Evolutionary conservation across 371 early-diverging fungal genomes (phyloP), one percentile per base, ranked within the genome.

Genomic region (Haplosporangium sp.): DNA sequence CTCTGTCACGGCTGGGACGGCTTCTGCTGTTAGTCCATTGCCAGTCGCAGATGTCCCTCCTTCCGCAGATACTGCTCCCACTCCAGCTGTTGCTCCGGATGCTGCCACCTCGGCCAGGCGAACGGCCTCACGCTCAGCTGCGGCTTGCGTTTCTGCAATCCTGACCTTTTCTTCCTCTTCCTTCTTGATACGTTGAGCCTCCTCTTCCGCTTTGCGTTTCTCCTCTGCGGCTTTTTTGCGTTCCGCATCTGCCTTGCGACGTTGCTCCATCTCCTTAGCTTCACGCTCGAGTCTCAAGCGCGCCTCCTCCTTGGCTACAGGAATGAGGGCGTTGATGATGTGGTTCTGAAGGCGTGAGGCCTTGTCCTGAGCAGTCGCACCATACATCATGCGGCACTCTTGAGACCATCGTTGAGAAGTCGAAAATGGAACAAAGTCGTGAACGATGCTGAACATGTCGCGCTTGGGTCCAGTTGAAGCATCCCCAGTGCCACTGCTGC

Each of bases 401-500:
- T 96, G 94, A 20, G 87, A 84, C 97, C 97, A 97, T 1, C 98
- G 89, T 69, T 95, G 95, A 21, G 84, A 67, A 1, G 95, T 92
- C 6, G 90, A 83, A 86, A 90, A 82, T 10, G 94, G 94, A 55
- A 85, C 86, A 80, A 91, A 93, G 46, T 90, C 89, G 56, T 92
- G 89, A 10, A 91, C 83, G 4, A 89, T 82, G 5, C 87, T 65
- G 47, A 89, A 77, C 42, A 86, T 81, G 38, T 87, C 86, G 12
- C 56, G 40, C 52, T 69, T 72, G 38, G 46, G 37, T 18, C 14
- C 36, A n/a, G 64, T 37, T 16, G 47, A 29, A 11, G 23, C 54
- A 1, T 81, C 83, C 14, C 66, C 37, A 5, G 69, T 18, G 3
- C 59, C 50, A 8, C 50, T 50, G 13, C 55, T 23, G 3, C 59